Evolutionary conservation across 768 basidiomycete species (phyloP).

Genomic region (Amanita inopinata): DNA sequence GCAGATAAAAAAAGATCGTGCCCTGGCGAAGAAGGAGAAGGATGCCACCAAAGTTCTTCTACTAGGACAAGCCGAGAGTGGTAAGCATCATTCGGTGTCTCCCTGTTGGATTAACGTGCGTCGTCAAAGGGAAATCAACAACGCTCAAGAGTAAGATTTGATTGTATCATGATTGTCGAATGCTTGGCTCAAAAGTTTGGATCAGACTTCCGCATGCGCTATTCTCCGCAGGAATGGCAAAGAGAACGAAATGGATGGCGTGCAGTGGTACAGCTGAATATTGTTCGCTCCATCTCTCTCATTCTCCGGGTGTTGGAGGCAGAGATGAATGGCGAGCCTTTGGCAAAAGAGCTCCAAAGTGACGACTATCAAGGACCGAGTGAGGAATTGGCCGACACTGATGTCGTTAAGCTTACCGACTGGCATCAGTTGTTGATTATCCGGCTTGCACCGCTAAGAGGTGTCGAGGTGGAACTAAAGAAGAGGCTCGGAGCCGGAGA

Average conservation of each 20-base stretch:
- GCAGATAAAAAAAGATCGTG: constrained; percentile 39
- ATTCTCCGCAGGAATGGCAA: constrained; percentile 51
- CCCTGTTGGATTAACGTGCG: not conserved
- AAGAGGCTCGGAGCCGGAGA: constrained; percentile 42
- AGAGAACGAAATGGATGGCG: constrained; percentile 68
- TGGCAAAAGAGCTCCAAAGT: not conserved
- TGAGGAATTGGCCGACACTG: constrained; percentile 27
- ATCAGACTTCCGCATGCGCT: constrained; percentile 66
- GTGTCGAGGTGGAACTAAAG: constrained; percentile 56
- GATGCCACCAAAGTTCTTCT: constrained; percentile 47
- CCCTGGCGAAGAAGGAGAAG: constrained; percentile 31
- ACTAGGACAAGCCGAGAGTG: constrained; percentile 60
- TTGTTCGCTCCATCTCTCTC: constrained; percentile 59
- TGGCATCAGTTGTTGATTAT: constrained; percentile 44
- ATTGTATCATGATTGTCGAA: constrained; percentile 1
- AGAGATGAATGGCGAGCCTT: constrained; percentile 34
- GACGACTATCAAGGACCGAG: constrained; percentile 10
- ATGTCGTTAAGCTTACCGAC: constrained; percentile 34
- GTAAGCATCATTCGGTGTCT: constrained; percentile 25
- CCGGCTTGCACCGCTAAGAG: constrained; percentile 52
- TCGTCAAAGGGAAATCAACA: constrained; percentile 51
- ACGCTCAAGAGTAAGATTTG: constrained; percentile 48
- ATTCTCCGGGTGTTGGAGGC: constrained; percentile 54
- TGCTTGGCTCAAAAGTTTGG: constrained; percentile 8
- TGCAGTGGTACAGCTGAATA: constrained; percentile 69